phyloP scores from a whole-genome alignment of 2,329 filamentous ascomycete species.

The Aureobasidium sp. region DNA sequence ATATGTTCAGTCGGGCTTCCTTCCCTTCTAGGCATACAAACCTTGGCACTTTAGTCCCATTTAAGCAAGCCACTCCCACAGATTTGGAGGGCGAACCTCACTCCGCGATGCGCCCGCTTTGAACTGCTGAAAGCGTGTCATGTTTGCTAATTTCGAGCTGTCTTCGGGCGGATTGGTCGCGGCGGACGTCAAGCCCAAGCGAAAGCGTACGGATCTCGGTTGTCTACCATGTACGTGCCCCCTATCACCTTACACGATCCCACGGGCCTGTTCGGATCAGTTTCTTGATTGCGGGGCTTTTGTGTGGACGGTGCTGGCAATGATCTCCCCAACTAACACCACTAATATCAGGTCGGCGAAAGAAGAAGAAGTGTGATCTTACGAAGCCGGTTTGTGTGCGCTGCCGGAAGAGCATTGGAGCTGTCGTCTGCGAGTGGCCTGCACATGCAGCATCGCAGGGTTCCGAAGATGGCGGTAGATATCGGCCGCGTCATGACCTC shows the following conservation, averaged over 20 bases:
- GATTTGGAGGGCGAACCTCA: neutral
- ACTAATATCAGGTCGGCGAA: neutral
- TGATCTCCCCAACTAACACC: neutral
- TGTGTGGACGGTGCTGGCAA: neutral
- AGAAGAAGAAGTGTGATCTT: slow-evolving; percentile 10
- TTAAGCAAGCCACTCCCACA: neutral
- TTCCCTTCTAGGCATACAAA: neutral
- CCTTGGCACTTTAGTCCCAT: neutral
- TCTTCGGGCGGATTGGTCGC: slow-evolving; percentile 3
- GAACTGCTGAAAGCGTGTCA: neutral
- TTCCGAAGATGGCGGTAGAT: neutral
- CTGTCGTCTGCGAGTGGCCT: neutral
- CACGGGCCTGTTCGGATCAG: neutral
- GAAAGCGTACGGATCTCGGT: slow-evolving; percentile 5
- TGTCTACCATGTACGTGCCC: slow-evolving; percentile 7
- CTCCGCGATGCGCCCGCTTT: neutral
- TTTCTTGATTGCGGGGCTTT: neutral
- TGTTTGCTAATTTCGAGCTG: slow-evolving; percentile 12
- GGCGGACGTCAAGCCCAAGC: slow-evolving; percentile 4
- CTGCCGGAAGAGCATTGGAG: slow-evolving; percentile 1
- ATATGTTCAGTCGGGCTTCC: neutral
- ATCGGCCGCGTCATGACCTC: neutral
- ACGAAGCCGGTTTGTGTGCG: neutral
- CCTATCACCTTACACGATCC: neutral
- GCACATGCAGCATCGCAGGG: neutral